phyloP scores from a whole-genome alignment of 1,139 yeast genomes.

The Candida sp. region DNA sequence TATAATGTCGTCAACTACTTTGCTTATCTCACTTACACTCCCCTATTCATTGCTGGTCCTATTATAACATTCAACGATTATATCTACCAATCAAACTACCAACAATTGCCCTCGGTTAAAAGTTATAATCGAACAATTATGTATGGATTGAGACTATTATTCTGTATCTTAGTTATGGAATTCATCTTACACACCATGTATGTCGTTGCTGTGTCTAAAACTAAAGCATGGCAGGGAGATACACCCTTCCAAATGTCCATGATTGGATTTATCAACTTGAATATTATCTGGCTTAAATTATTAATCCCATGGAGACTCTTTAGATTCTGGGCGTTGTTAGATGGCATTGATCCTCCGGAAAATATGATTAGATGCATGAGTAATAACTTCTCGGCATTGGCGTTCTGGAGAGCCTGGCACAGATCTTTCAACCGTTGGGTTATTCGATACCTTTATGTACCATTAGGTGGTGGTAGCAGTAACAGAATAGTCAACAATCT shows the following conservation, averaged over 20 bases:
- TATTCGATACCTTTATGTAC: slow-evolving; percentile 76
- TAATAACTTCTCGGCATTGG: slow-evolving; percentile 86
- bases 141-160: slow-evolving; percentile 64
- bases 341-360: slow-evolving; percentile 95
- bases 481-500: slow-evolving; percentile 71
- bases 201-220: slow-evolving; percentile 87
- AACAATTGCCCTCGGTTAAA: slow-evolving; percentile 38
- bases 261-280: slow-evolving; percentile 89
- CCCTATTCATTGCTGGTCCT: slow-evolving; percentile 94
- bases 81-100: slow-evolving; percentile 61
- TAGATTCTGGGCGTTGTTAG: slow-evolving; percentile 87
- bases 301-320: slow-evolving; percentile 96
- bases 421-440: slow-evolving; percentile 92
- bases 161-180: slow-evolving; percentile 87
- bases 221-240: slow-evolving; percentile 88
- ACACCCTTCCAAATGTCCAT: slow-evolving; percentile 91
- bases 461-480: slow-evolving; percentile 77
- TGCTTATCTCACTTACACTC: slow-evolving; percentile 80
- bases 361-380: slow-evolving; percentile 97
- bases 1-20: slow-evolving; percentile 64
- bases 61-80: slow-evolving; percentile 90
- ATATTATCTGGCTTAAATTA: slow-evolving; percentile 88
- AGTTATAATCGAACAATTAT: slow-evolving; percentile 45
- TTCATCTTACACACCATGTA: slow-evolving; percentile 81
- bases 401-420: slow-evolving; percentile 99